phyloP scores from a whole-genome alignment of 2,329 filamentous ascomycete species.

The Cercospora sp. region DNA sequence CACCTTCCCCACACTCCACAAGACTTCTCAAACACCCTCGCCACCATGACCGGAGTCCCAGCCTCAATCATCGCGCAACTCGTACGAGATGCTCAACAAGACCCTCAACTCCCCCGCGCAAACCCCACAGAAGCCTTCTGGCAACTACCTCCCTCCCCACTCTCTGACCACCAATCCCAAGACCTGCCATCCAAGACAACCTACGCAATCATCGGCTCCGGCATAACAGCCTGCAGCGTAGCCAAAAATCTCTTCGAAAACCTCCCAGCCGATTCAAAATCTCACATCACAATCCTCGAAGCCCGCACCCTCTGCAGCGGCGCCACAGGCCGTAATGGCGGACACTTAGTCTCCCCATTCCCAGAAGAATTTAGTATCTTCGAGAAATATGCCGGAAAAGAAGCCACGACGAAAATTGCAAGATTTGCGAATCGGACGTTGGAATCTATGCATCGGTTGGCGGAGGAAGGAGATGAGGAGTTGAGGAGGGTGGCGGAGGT shows the following conservation, averaged over 20 bases:
- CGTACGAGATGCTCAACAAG: slow-evolving; percentile 17
- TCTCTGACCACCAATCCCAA: slow-evolving; percentile 15
- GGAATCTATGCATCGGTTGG: slow-evolving; percentile 20
- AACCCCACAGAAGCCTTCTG: slow-evolving; percentile 27
- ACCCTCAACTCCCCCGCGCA: slow-evolving; percentile 20
- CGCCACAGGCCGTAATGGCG: slow-evolving; percentile 27
- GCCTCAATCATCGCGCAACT: slow-evolving; percentile 16
- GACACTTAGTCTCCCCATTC: slow-evolving; percentile 23
- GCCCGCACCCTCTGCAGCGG: slow-evolving; percentile 21
- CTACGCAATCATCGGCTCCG: slow-evolving; percentile 27
- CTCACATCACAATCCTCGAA: slow-evolving; percentile 22
- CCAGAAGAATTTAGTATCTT: slow-evolving; percentile 20
- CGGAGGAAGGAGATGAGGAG: slow-evolving; percentile 13
- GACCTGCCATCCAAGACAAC: slow-evolving; percentile 16
- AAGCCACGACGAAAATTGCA: slow-evolving; percentile 22
- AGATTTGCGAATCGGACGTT: slow-evolving; percentile 24
- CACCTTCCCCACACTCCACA: background rate
- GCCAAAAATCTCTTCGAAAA: slow-evolving; percentile 21
- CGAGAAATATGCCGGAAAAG: slow-evolving; percentile 19
- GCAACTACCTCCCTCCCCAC: slow-evolving; percentile 16
- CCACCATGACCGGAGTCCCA: slow-evolving; percentile 11
- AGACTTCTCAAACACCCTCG: background rate
- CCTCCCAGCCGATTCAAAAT: slow-evolving; percentile 1
- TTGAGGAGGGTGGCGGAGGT: slow-evolving; percentile 19
- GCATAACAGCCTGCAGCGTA: slow-evolving; percentile 25